Percentiles rank a stretch among this genome's conserved stretches.
Conservation (phyloP, 768 basidiomycete genomes). For the Amanita polypyramis region DNA sequence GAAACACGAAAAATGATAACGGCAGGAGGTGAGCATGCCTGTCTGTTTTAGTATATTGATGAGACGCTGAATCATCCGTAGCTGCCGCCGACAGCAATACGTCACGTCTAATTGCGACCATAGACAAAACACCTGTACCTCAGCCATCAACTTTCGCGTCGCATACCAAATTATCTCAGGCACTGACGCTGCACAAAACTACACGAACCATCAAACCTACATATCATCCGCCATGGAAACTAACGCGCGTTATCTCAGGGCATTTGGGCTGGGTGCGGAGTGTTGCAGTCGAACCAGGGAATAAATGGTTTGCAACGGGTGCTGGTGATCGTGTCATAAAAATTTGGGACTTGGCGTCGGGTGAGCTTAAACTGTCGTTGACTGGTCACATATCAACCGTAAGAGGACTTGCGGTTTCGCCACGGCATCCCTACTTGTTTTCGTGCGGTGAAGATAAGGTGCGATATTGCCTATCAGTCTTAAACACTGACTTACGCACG, state of each 20-base stretch:
- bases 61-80: conserved; percentile 5
- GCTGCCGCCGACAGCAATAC: conserved; percentile 37
- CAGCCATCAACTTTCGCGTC: conserved; percentile 65
- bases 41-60: neutral
- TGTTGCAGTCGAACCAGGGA: conserved; percentile 94
- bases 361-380: conserved; percentile 92
- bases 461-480: conserved; percentile 6
- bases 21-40: conserved; percentile 45
- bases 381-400: conserved; percentile 98
- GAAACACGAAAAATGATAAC: conserved; percentile 59
- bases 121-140: conserved; percentile 61
- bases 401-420: conserved; percentile 84
- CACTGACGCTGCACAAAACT: conserved; percentile 87
- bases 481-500: neutral
- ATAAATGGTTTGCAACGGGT: conserved; percentile 97
- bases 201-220: conserved; percentile 90
- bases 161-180: conserved; percentile 66
- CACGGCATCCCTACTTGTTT: conserved; percentile 93
- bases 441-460: conserved; percentile 98
- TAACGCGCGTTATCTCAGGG: conserved; percentile 92
- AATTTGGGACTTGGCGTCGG: conserved; percentile 96
- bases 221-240: conserved; percentile 95
- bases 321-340: conserved; percentile 98
- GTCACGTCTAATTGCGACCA: conserved; percentile 60
- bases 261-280: conserved; percentile 97